phyloP scores from a whole-genome alignment of 441 rosid species.

The Populus hybrid region DNA sequence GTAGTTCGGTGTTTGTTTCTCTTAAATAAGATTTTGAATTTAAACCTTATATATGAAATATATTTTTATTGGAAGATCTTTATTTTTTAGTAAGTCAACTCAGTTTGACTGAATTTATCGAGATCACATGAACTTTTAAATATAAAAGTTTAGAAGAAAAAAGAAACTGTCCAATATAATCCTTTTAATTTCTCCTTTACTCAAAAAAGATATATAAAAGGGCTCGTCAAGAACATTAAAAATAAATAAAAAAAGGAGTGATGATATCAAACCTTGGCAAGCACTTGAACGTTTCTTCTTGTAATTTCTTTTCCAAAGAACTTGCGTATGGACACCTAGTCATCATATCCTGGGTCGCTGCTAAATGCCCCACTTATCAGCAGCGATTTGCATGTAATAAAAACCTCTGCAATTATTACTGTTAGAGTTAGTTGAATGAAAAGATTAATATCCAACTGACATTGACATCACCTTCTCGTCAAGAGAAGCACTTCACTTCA shows the following conservation, averaged over 20 bases:
- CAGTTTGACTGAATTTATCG: accelerated
- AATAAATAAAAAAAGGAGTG: not conserved
- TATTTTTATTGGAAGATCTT: too few relatives aligned
- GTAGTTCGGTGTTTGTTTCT: accelerated
- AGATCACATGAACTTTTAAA: accelerated
- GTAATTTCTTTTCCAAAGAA: not conserved
- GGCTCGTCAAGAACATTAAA: too few relatives aligned
- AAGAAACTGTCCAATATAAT: too few relatives aligned
- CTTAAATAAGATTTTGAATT: too few relatives aligned
- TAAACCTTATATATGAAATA: too few relatives aligned
- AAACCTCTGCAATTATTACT: not conserved
- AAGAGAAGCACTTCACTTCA: too few relatives aligned
- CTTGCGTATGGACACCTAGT: not conserved
- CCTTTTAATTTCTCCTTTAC: too few relatives aligned
- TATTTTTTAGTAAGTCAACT: too few relatives aligned
- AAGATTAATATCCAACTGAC: not conserved
- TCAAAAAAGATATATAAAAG: too few relatives aligned
- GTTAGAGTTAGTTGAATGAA: not conserved
- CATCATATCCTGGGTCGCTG: not conserved
- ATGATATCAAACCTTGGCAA: not conserved
- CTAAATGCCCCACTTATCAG: not conserved
- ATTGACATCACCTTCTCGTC: not conserved
- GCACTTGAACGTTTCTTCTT: not conserved
- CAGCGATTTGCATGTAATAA: not conserved
- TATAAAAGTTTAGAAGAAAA: too few relatives aligned